phyloP scores from a whole-genome alignment of 108 stramenopile species.

The Parietichytrium sp. region DNA sequence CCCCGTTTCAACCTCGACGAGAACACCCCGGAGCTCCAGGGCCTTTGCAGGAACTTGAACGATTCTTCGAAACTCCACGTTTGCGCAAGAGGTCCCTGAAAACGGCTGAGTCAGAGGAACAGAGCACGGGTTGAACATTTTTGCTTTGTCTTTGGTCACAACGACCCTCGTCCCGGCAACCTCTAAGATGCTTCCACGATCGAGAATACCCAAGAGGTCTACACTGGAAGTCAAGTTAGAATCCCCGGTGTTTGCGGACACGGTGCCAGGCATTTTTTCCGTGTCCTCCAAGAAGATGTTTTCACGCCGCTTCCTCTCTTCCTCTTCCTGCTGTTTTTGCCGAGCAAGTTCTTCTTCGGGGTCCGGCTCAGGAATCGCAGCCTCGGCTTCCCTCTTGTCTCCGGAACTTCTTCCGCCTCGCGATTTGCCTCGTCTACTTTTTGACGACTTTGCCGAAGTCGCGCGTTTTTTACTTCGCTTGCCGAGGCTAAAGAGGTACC shows the following conservation, averaged over 20 bases:
- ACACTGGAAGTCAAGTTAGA: constrained; percentile 15
- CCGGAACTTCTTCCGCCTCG: constrained; percentile 12
- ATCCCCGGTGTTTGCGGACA: neutral
- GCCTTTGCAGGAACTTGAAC: neutral
- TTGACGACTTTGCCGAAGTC: too few relatives aligned
- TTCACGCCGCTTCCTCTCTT: neutral
- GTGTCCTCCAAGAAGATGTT: constrained; percentile 3
- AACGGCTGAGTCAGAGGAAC: constrained; percentile 9
- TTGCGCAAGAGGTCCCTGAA: neutral
- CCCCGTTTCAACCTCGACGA: neutral
- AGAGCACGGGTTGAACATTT: neutral
- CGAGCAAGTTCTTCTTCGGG: too few relatives aligned
- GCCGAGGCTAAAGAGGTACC: neutral
- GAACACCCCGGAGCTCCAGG: neutral
- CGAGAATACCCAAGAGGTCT: neutral
- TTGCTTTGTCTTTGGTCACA: constrained; percentile 17
- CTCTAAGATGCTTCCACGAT: neutral
- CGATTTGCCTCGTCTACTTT: too few relatives aligned
- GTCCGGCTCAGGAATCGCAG: neutral
- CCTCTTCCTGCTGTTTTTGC: too few relatives aligned
- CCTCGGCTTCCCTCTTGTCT: neutral
- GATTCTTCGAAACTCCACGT: neutral
- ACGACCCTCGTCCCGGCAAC: neutral
- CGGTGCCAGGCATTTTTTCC: neutral
- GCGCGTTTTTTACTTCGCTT: neutral